Conservation (phyloP, 768 basidiomycete species). For the Suillus sp. region DNA sequence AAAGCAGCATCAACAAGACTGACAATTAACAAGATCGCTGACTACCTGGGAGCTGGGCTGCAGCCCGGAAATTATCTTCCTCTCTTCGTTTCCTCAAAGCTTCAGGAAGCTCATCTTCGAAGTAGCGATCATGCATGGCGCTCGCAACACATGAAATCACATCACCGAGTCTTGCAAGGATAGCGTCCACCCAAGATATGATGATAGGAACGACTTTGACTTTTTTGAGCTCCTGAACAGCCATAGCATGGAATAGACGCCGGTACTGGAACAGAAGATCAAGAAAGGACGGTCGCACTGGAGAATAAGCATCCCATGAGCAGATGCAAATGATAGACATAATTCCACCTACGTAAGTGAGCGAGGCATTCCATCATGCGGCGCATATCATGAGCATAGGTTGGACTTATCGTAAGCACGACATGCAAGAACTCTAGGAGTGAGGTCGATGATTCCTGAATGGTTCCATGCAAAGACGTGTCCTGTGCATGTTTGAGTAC, state of each 20-base stretch:
- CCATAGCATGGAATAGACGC: slow-evolving; percentile 47
- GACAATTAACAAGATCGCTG: background rate
- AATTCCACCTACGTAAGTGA: slow-evolving; percentile 24
- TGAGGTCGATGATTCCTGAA: slow-evolving; percentile 36
- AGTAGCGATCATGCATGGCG: slow-evolving; percentile 20
- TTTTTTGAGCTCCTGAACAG: slow-evolving; percentile 32
- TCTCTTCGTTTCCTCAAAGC: slow-evolving; percentile 45
- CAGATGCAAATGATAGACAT: background rate
- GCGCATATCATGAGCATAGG: slow-evolving; percentile 9
- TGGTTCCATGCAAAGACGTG: slow-evolving; percentile 31
- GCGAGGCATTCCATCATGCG: slow-evolving; percentile 18
- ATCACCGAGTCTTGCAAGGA: slow-evolving; percentile 56
- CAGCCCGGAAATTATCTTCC: slow-evolving; percentile 56
- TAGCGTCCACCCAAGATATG: slow-evolving; percentile 68
- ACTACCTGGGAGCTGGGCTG: slow-evolving; percentile 68
- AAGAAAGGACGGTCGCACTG: slow-evolving; percentile 37
- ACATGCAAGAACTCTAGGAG: slow-evolving; percentile 36
- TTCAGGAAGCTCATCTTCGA: slow-evolving; percentile 23
- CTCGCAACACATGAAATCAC: slow-evolving; percentile 34
- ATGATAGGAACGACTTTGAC: slow-evolving; percentile 33
- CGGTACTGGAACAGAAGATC: slow-evolving; percentile 54
- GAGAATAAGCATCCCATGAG: slow-evolving; percentile 13
- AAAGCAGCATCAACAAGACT: slow-evolving; percentile 15
- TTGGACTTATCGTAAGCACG: slow-evolving; percentile 19
- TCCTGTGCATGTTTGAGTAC: slow-evolving; percentile 33